phyloP scores from a whole-genome alignment of 1,284 basidiomycete species.

The Pseudozyma hubeiensis region DNA sequence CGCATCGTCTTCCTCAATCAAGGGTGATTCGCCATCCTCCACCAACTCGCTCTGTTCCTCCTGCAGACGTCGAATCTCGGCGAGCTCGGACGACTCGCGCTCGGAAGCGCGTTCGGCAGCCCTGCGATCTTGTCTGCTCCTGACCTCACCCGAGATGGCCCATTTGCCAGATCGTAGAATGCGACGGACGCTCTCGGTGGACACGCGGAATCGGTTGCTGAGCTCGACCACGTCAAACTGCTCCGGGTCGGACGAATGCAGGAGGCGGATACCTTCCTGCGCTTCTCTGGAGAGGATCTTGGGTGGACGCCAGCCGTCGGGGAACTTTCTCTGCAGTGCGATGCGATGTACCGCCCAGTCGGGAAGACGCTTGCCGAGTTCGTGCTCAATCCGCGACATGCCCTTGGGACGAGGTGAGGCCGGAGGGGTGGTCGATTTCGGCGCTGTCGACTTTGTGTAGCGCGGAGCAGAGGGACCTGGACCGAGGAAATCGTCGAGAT shows the following conservation, averaged over 20 bases:
- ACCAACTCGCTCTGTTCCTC: conserved; percentile 38
- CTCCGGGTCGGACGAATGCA: conserved; percentile 63
- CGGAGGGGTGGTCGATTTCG: conserved; percentile 8
- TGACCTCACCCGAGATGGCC: conserved; percentile 30
- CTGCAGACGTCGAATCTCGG: conserved; percentile 29
- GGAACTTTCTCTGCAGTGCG: conserved; percentile 57
- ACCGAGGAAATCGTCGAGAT: conserved; percentile 58
- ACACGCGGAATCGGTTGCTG: conserved; percentile 58
- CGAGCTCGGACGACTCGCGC: conserved; percentile 38
- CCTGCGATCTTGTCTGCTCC: conserved; percentile 40
- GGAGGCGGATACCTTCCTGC: conserved; percentile 60
- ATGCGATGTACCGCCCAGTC: conserved; percentile 59
- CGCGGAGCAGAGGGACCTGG: conserved; percentile 32
- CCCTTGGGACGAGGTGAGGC: conserved; percentile 50
- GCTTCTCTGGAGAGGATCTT: conserved; percentile 65
- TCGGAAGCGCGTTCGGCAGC: conserved; percentile 34
- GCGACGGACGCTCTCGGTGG: conserved; percentile 59
- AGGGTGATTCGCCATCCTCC: conserved; percentile 33
- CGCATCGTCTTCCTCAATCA: conserved; percentile 27
- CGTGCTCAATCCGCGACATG: conserved; percentile 60
- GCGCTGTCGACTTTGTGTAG: conserved; percentile 12
- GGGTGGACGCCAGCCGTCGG: conserved; percentile 64
- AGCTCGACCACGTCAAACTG: conserved; percentile 51
- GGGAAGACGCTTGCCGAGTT: conserved; percentile 52
- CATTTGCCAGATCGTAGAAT: conserved; percentile 55